A percentile compares a stretch with the other conserved stretches of the same genome.
Conservation (phyloP, 2,329 filamentous ascomycete genomes). For the Nannizzia gypsea region DNA sequence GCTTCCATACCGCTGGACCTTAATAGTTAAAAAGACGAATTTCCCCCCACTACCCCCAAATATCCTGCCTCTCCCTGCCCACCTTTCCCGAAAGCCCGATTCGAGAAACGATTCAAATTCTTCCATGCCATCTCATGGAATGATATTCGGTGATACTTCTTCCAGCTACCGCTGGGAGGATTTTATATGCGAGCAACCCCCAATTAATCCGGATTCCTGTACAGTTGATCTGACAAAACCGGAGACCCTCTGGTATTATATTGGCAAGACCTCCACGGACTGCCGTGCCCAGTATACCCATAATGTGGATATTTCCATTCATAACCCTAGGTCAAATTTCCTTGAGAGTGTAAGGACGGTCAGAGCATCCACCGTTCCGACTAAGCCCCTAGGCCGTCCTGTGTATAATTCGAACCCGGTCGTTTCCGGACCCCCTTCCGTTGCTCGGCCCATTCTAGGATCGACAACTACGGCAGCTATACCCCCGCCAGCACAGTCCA, state of each 20-base stretch:
- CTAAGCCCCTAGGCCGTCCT: constrained; percentile 19
- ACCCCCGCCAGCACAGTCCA: constrained; percentile 14
- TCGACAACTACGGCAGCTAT: constrained; percentile 1
- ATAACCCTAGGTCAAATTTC: constrained; percentile 41
- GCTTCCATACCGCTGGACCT: constrained; percentile 47
- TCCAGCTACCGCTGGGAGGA: constrained; percentile 60
- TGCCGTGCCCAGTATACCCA: constrained; percentile 85
- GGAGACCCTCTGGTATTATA: constrained; percentile 76
- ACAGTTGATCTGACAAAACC: constrained; percentile 61
- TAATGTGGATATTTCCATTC: constrained; percentile 44
- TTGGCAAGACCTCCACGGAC: constrained; percentile 77
- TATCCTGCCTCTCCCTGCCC: constrained; percentile 36
- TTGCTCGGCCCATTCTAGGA: constrained; percentile 1
- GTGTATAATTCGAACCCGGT: constrained; percentile 19
- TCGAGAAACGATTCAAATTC: constrained; percentile 45
- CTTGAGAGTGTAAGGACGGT: constrained; percentile 36
- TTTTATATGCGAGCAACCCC: constrained; percentile 54
- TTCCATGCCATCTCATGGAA: constrained; percentile 53
- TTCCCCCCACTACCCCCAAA: constrained; percentile 36
- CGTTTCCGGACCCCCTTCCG: constrained; percentile 14
- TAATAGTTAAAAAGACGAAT: constrained; percentile 39
- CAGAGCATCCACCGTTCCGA: constrained; percentile 20
- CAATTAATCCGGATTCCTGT: constrained; percentile 48
- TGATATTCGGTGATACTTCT: constrained; percentile 49
- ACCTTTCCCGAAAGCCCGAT: constrained; percentile 41